A percentile compares a stretch with the other conserved stretches of the same genome.
These are phyloP conservation scores for Tulasnella sp. DNA, from an alignment of 768 basidiomycete genomes.

Conservation along the genomic window DNA sequence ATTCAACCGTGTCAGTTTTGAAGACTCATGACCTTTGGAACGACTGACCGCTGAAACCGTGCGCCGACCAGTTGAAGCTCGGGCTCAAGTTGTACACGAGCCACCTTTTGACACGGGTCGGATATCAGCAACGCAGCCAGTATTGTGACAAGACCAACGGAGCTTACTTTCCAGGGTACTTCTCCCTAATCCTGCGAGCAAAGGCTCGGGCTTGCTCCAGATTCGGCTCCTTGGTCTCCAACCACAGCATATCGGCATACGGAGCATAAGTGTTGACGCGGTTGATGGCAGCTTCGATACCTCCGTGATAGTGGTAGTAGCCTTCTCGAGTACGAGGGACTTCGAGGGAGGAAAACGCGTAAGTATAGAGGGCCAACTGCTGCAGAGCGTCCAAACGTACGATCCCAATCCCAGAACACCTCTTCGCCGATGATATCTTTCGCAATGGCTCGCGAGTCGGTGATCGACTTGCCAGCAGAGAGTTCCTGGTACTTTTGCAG, in stretches of 20 bases:
- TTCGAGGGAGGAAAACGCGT: constrained; percentile 41
- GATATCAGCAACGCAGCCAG: neutral
- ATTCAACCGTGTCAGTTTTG: neutral
- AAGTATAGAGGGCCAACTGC: neutral
- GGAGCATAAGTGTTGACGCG: constrained; percentile 80
- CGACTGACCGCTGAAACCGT: constrained; percentile 61
- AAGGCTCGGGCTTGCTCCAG: constrained; percentile 78
- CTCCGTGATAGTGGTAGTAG: constrained; percentile 85
- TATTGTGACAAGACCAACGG: neutral
- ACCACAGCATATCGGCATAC: constrained; percentile 88
- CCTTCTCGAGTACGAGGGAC: constrained; percentile 89
- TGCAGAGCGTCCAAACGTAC: constrained; percentile 52
- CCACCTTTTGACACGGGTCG: constrained; percentile 54
- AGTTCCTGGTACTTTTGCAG: constrained; percentile 63
- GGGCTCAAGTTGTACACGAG: constrained; percentile 94
- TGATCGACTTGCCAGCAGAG: constrained; percentile 67
- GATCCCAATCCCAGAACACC: constrained; percentile 89
- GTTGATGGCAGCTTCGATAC: constrained; percentile 80
- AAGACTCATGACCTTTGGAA: constrained; percentile 37
- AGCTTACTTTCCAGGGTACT: constrained; percentile 69
- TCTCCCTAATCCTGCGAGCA: constrained; percentile 71
- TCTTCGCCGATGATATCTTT: constrained; percentile 67
- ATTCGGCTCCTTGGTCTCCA: constrained; percentile 90
- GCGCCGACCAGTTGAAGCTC: constrained; percentile 89
- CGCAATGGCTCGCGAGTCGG: constrained; percentile 73